Conservation (phyloP, 164 flowering plant genomes). For the Brasenia schreberi region DNA sequence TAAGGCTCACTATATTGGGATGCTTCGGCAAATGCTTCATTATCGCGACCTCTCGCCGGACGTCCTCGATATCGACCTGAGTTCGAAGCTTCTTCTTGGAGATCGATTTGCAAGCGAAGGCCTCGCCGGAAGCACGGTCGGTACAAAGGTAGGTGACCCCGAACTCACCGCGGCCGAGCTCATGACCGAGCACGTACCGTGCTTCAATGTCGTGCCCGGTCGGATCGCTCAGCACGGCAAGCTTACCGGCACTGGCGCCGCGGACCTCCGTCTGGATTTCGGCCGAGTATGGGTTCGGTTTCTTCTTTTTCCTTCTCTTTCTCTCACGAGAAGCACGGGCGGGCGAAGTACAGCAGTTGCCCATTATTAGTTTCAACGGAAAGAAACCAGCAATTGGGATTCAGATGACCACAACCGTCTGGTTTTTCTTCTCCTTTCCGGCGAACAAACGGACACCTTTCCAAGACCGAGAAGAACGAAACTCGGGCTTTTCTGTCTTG, state of each 20-base stretch:
- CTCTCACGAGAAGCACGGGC: constrained; percentile 14
- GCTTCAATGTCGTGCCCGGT: constrained; percentile 50
- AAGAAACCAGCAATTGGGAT: not conserved
- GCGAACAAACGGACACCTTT: not conserved
- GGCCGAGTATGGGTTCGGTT: constrained; percentile 48
- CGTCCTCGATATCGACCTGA: constrained; percentile 72
- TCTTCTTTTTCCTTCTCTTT: constrained; percentile 26
- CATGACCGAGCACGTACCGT: constrained; percentile 58
- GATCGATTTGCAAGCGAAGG: constrained; percentile 70
- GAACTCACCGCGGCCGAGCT: constrained; percentile 82
- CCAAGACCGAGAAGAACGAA: not conserved
- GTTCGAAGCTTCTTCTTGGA: constrained; percentile 81
- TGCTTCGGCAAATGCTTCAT: constrained; percentile 74
- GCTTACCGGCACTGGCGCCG: constrained; percentile 23
- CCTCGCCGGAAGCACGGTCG: constrained; percentile 36
- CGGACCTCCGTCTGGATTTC: constrained; percentile 23
- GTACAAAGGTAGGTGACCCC: constrained; percentile 77
- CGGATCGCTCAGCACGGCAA: constrained; percentile 42
- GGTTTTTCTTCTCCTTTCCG: not conserved
- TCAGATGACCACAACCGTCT: not conserved
- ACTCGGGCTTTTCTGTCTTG: not conserved
- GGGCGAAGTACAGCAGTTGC: constrained; percentile 66
- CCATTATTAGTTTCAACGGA: constrained; percentile 29
- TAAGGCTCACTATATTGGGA: constrained; percentile 60
- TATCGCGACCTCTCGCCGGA: constrained; percentile 76